Conservation (phyloP, 1,284 basidiomycete species). For the Kwoniella shivajii region DNA sequence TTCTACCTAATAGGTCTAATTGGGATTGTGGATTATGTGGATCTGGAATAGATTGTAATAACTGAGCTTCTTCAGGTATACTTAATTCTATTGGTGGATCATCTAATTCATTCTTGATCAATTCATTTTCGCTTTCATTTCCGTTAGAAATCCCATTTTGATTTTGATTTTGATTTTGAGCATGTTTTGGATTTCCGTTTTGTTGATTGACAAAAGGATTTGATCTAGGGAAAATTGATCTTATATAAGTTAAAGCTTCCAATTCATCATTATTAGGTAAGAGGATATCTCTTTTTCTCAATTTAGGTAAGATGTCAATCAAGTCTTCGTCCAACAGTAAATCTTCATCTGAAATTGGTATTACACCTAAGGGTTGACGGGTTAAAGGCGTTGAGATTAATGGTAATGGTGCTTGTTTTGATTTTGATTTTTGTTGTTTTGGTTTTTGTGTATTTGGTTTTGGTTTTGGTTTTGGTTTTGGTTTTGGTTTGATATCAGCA, state of each 20-base stretch:
- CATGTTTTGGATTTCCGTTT: too few relatives aligned
- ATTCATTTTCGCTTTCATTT: background rate
- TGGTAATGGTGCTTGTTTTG: background rate
- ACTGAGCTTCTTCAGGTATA: conserved; percentile 16
- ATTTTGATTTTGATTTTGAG: background rate
- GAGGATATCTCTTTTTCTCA: conserved; percentile 8
- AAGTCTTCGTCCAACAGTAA: conserved; percentile 17
- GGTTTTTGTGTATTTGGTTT: background rate
- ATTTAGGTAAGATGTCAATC: conserved; percentile 11
- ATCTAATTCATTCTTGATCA: conserved; percentile 38
- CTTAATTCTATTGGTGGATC: conserved; percentile 19
- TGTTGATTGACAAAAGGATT: too few relatives aligned
- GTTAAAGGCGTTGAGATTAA: background rate
- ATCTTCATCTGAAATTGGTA: conserved; percentile 9
- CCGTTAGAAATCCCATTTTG: background rate
- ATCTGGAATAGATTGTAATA: conserved; percentile 22
- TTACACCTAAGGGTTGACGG: background rate
- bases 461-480: background rate
- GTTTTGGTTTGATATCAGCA: too few relatives aligned
- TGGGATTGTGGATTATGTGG: conserved; percentile 17
- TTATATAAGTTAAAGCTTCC: background rate
- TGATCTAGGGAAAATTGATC: conserved; percentile 2
- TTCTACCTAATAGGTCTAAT: conserved; percentile 36
- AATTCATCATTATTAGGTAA: conserved; percentile 8
- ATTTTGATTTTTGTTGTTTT: background rate